Percentiles rank a stretch among this genome's conserved stretches.
Evolutionary conservation across 441 rosid species (phyloP).

Genomic region (Gossypium schwendimanii): DNA sequence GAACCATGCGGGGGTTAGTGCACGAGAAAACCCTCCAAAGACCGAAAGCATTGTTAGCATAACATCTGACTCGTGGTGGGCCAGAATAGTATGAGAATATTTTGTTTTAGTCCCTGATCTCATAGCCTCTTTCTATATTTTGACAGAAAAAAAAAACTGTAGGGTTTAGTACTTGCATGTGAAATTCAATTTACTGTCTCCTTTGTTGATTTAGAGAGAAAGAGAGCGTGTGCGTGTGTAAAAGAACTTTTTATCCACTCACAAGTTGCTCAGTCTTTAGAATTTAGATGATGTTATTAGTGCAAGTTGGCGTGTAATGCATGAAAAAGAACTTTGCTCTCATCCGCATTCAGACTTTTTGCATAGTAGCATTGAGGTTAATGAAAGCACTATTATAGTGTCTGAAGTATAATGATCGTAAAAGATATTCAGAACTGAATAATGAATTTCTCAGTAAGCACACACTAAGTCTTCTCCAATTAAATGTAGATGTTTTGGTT

Average conservation of each 20-base stretch:
- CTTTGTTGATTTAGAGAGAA: not conserved
- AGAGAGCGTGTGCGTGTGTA: no score
- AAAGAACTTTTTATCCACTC: not conserved
- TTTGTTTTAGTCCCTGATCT: not conserved
- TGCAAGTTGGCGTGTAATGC: slow-evolving; percentile 20
- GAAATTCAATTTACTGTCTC: not conserved
- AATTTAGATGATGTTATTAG: not conserved
- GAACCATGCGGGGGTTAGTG: not conserved
- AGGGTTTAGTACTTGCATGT: not conserved
- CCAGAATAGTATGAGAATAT: not conserved
- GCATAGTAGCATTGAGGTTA: not conserved
- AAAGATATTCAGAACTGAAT: not conserved
- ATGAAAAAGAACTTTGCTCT: not conserved
- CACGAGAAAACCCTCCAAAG: not conserved
- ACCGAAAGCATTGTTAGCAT: not conserved
- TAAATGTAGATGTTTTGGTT: not conserved
- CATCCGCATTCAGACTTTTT: not conserved
- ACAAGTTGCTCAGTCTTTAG: not conserved
- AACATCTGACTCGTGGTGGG: not conserved
- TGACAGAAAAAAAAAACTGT: not conserved
- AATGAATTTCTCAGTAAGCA: slow-evolving; percentile 3
- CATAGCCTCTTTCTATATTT: not conserved
- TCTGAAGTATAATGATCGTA: not conserved
- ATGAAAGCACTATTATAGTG: slow-evolving; percentile 5
- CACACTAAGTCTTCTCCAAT: not conserved